phyloP scores from a whole-genome alignment of 768 basidiomycete species.

The Pilatotrama ljubarskyi region DNA sequence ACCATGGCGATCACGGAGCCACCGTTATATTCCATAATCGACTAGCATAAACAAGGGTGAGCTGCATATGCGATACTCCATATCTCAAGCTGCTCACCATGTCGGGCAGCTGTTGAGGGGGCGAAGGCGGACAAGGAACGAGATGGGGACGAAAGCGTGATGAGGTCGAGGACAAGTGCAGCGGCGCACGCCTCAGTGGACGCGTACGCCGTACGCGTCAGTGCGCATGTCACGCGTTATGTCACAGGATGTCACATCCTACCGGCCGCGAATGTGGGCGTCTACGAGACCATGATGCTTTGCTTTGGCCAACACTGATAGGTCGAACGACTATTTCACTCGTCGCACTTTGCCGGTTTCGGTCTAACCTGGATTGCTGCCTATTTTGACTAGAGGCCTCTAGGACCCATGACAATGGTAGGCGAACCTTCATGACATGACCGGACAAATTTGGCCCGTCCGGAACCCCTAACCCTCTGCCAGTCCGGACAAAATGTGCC shows the following conservation, averaged over 20 bases:
- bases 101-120: conserved; percentile 15
- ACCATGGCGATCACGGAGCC: conserved; percentile 99
- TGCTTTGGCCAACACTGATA: too few relatives aligned
- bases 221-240: conserved; percentile 2
- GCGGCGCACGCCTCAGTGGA: neutral
- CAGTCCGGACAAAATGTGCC: too few relatives aligned
- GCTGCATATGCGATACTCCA: neutral
- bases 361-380: too few relatives aligned
- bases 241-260: conserved; percentile 2
- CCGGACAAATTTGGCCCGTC: too few relatives aligned
- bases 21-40: conserved; percentile 92
- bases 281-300: neutral
- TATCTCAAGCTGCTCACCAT: conserved; percentile 23
- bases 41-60: conserved; percentile 43
- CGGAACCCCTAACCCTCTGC: too few relatives aligned
- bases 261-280: neutral
- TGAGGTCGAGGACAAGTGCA: neutral
- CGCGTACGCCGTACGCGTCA: conserved; percentile 17
- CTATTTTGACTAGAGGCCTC: too few relatives aligned
- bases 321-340: too few relatives aligned
- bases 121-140: neutral
- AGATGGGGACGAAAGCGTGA: neutral
- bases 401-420: neutral
- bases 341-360: too few relatives aligned
- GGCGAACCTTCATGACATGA: neutral